These are phyloP conservation scores for Alopecurus myosuroides DNA, from an alignment of 176 grass and related monocot genomes.

Conservation along the genomic window DNA sequence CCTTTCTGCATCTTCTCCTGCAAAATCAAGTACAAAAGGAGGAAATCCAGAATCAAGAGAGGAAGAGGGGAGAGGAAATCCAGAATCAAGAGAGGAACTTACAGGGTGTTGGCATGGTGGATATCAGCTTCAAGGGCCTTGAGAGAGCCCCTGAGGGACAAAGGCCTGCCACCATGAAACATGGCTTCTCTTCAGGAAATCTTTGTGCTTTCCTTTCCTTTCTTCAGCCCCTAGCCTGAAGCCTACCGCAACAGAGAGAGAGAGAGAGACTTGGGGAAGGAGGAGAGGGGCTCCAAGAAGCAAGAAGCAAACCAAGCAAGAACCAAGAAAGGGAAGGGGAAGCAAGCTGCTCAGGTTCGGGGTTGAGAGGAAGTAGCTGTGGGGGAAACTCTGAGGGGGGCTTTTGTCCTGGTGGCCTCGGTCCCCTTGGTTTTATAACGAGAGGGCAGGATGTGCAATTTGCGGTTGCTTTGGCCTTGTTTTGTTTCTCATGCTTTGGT, in stretches of 20 bases:
- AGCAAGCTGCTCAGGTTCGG: conserved; percentile 36
- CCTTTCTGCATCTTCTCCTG: background rate
- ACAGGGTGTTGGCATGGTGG: conserved; percentile 98
- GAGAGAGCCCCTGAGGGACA: conserved; percentile 85
- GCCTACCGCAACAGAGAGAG: conserved; percentile 18
- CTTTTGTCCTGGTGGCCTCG: conserved; percentile 18
- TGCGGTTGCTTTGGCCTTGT: background rate
- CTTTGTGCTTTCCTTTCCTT: background rate
- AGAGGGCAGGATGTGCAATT: conserved; percentile 18
- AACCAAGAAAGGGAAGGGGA: conserved; percentile 29
- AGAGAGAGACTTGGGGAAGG: conserved; percentile 4
- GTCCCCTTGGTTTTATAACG: conserved; percentile 37
- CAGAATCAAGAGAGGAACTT: conserved; percentile 29
- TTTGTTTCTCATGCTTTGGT: background rate
- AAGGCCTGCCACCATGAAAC: conserved; percentile 71
- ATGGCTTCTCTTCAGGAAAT: conserved; percentile 37
- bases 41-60: conserved; percentile 19
- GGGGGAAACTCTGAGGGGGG: conserved; percentile 15
- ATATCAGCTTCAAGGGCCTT: conserved; percentile 98
- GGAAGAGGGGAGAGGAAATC: background rate
- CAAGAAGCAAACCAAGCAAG: conserved; percentile 30
- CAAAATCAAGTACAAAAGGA: conserved; percentile 23
- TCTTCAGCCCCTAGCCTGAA: background rate
- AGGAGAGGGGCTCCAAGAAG: conserved; percentile 31
- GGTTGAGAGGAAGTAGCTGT: conserved; percentile 30